Conservation (phyloP, 768 basidiomycete genomes). For the Russula vinacea region DNA sequence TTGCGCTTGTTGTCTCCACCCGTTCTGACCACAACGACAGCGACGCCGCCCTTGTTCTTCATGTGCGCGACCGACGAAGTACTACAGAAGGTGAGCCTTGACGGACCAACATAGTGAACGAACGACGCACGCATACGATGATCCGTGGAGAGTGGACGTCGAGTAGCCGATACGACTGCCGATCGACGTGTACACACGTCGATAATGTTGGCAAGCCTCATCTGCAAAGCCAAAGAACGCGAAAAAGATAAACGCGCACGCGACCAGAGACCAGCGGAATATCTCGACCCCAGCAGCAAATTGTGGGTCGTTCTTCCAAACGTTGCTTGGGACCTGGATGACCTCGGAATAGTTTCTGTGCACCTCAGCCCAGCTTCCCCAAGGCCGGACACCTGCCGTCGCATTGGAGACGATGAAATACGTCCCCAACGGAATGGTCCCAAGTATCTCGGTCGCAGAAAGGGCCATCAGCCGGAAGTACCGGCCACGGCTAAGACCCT, state of each 20-base stretch:
- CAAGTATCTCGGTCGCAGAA: not conserved
- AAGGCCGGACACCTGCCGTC: slow-evolving; percentile 28
- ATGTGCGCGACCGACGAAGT: slow-evolving; percentile 9
- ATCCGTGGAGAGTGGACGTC: slow-evolving; percentile 17
- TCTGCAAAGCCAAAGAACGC: not conserved
- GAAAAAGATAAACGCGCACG: not conserved
- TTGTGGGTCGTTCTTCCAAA: not conserved
- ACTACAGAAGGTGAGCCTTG: slow-evolving; percentile 2
- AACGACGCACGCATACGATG: slow-evolving; percentile 12
- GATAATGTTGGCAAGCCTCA: not conserved
- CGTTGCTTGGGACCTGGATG: not conserved
- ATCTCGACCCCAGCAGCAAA: not conserved
- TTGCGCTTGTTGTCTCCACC: not conserved
- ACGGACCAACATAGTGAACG: no score
- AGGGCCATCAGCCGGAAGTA: not conserved
- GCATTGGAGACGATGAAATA: not conserved
- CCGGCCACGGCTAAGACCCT: slow-evolving; percentile 28
- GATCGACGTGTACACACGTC: slow-evolving; percentile 19
- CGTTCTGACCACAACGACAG: slow-evolving; percentile 5
- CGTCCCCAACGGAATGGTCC: not conserved
- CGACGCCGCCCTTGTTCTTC: slow-evolving; percentile 10
- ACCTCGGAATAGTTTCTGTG: not conserved
- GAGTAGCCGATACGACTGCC: slow-evolving; percentile 34
- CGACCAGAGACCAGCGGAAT: not conserved
- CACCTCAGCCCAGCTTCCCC: not conserved